Conservation (phyloP, 2,329 filamentous ascomycete genomes). For the Pleurostoma richardsiae region DNA sequence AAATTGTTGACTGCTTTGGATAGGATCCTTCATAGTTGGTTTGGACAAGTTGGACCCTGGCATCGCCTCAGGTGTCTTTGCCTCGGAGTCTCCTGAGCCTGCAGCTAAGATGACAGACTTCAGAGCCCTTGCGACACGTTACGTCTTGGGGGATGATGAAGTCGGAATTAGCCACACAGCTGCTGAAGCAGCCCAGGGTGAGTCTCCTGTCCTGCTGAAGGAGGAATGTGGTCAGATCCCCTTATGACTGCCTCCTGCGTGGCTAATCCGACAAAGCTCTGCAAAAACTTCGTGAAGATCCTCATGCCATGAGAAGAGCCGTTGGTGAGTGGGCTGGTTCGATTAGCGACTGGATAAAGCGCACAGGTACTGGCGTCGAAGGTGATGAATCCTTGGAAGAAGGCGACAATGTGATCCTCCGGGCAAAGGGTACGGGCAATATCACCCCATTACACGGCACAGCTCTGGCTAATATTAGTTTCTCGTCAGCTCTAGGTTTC, state of each 20-base stretch:
- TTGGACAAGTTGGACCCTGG: too few relatives aligned
- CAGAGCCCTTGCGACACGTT: slow-evolving; percentile 13
- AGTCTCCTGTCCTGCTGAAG: slow-evolving; percentile 1
- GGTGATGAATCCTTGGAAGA: slow-evolving; percentile 19
- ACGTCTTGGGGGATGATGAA: slow-evolving; percentile 16
- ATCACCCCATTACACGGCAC: background rate
- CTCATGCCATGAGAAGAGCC: slow-evolving; percentile 9
- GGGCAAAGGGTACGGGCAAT: slow-evolving; percentile 39
- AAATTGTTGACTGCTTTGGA: too few relatives aligned
- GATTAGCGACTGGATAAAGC: slow-evolving; percentile 23
- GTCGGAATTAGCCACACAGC: slow-evolving; percentile 8
- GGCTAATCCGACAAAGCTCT: too few relatives aligned
- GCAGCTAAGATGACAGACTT: slow-evolving; percentile 14
- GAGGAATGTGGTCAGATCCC: background rate
- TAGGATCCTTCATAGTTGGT: too few relatives aligned
- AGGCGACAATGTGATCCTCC: slow-evolving; percentile 45
- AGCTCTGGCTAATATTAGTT: slow-evolving; percentile 4
- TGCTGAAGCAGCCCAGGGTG: slow-evolving; percentile 12
- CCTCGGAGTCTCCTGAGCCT: too few relatives aligned
- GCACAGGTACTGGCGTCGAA: too few relatives aligned
- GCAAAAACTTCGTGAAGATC: too few relatives aligned
- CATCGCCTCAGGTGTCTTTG: too few relatives aligned
- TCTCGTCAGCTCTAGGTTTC: slow-evolving; percentile 46
- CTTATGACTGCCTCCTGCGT: background rate
- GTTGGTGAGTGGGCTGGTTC: slow-evolving; percentile 16